Conservation (phyloP, 306 rosid genomes). For the Vachellia collinsii region DNA sequence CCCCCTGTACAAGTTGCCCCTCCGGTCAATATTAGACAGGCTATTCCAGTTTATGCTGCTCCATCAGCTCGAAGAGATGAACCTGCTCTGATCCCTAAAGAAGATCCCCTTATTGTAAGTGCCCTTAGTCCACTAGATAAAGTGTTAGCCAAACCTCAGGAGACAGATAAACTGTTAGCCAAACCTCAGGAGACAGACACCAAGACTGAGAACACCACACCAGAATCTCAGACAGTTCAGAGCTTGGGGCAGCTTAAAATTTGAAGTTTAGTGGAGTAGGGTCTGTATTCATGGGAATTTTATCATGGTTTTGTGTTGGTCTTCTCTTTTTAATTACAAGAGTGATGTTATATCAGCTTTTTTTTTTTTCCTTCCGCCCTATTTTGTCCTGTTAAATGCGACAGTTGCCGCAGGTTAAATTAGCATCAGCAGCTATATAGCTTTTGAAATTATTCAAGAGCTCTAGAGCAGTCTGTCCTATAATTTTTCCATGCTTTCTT, state of each 20-base stretch:
- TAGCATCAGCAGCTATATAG: conserved; percentile 59
- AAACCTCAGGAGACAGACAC: conserved; percentile 44
- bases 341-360: conserved; percentile 46
- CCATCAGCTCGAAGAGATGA: conserved; percentile 64
- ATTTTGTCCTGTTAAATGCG: conserved; percentile 54
- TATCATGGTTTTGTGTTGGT: conserved; percentile 58
- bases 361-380: conserved; percentile 3
- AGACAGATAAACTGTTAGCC: conserved; percentile 41
- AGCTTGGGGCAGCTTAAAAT: conserved; percentile 69
- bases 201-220: conserved; percentile 38
- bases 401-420: conserved; percentile 63
- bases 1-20: conserved; percentile 64
- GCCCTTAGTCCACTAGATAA: conserved; percentile 38
- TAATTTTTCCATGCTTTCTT: conserved; percentile 32
- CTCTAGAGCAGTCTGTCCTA: conserved; percentile 52
- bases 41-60: conserved; percentile 76
- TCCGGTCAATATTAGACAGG: conserved; percentile 80
- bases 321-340: conserved; percentile 42
- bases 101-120: conserved; percentile 30
- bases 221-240: conserved; percentile 51
- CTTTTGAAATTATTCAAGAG: conserved; percentile 54
- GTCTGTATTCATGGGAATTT: conserved; percentile 42
- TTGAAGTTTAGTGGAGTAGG: conserved; percentile 45
- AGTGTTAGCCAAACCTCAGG: conserved; percentile 45
- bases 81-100: conserved; percentile 43